Base-by-base conservation (phyloP, 225 moss, liverwort and hornwort species). In the Physcomitrium patens region DNA sequence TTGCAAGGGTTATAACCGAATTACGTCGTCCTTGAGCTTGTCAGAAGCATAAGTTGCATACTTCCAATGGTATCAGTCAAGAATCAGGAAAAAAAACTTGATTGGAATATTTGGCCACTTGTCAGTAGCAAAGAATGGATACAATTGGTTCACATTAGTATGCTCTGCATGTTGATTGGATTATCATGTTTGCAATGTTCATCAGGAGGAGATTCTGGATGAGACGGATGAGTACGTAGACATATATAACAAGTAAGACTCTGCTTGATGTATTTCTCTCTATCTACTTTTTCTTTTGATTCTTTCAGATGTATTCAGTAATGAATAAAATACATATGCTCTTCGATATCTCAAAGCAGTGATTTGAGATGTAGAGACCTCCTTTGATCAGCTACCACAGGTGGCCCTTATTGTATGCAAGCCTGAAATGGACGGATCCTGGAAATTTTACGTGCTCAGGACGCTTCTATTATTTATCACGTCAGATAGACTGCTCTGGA, bases 181-280 rank as follows among this genome's bases (percentile, higher is more conserved):
- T 72, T 14, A 3, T 61, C n/a, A 17, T 59, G 15, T 42, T 71
- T 58, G 20, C 31, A 48, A 61, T 47, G 68, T 60, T 48, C 5
- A 64, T 60, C 79, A 85, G 85, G 85, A 81, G 80, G 85, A 82
- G 72, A 85, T 82, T 63, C 73, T 90, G n/a, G 96, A 96, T 81
- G 96, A 96, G 78, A 96, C 96, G 3, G 96, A 96, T 70, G 96
- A 92, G 83, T 96, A 91, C 53, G 87, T 96, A 12, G 94, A 96
- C 65, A 85, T 94, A 41, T 89, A 92, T 73, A 96, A 94, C 48
- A 94, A 92, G 96, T 96, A 78, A 85, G 31, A 37, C 7, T 37
- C 31, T 37, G 2, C 7, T 37, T 37, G 31, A 37, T 3, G 31
- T 37, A 37, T 37, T 37, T 4, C 31, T 37, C 26, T 70, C 19